Percentiles rank a stretch among this genome's conserved stretches.
These are phyloP conservation scores for Tillandsia fasciculata DNA, from an alignment of 176 grass and related monocot species.

Conservation along the genomic window DNA sequence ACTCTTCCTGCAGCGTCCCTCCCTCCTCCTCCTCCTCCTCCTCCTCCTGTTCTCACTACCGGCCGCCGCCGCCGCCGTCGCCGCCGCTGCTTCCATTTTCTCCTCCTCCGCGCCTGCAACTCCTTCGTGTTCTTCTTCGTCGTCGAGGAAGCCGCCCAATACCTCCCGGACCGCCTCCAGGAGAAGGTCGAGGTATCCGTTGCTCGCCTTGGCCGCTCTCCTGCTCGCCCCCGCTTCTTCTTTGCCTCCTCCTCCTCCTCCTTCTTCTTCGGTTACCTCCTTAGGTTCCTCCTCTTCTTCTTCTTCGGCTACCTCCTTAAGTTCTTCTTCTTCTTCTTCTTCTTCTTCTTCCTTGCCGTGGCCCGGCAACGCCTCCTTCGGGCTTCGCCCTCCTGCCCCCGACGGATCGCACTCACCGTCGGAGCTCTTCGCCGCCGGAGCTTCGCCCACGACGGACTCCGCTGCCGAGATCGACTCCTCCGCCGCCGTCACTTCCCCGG, in stretches of 20 bases:
- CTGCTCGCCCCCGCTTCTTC: neutral
- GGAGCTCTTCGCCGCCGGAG: no score
- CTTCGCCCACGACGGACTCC: neutral
- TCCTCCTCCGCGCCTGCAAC: neutral
- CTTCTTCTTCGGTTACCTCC: conserved; percentile 25
- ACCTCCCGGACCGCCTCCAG: conserved; percentile 19
- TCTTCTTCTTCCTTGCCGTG: neutral
- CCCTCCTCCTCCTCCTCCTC: neutral
- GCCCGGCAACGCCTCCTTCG: conserved; percentile 5
- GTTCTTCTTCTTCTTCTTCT: neutral
- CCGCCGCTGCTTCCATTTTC: neutral
- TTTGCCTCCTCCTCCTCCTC: neutral
- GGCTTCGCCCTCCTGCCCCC: neutral
- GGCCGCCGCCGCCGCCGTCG: neutral
- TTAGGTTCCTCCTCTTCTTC: conserved; percentile 27
- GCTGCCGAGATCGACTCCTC: neutral
- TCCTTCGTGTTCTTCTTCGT: neutral
- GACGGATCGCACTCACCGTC: neutral
- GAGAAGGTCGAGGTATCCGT: conserved; percentile 2
- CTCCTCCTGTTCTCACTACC: no score
- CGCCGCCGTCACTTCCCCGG: neutral
- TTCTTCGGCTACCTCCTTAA: neutral
- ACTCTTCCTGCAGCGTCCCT: neutral
- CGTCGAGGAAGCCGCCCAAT: conserved; percentile 16
- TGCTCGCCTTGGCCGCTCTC: neutral